Base-by-base conservation (phyloP, 2,329 filamentous ascomycete genomes). In the Pseudogymnoascus sp. region DNA sequence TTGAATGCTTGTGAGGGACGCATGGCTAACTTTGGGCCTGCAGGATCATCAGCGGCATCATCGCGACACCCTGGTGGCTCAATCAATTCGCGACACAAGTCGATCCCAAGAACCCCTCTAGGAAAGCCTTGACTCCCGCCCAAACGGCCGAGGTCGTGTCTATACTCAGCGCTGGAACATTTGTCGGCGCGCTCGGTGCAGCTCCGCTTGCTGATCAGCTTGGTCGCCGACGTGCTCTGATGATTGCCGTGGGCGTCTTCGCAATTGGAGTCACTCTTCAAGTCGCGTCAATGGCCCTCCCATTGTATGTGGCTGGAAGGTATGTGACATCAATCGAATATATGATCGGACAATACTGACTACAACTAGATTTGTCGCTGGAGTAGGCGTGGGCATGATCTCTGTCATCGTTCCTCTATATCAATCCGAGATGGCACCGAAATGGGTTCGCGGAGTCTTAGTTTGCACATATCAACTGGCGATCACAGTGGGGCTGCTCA, bases 91-190 rank as follows among this genome's bases (percentile, higher is more conserved):
- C 36, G 21, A 83, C 82, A 60, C 80, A 79, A 66, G 66, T 67
- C 61, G 75, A 78, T 49, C 62, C 64, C 61, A 68, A 72, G 7
- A 69, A 77, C 60, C 25, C 69, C 38, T 70, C 73, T 6, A 65
- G 72, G 2, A 69, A 72, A 18, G 59, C 18, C 34, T 23, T 60
- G 59, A 81, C 78, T 53, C 80, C 88, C 14, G 76, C 78, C 25
- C 80, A 93, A 73, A 84, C 87, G 53, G 88, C 90, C 21, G 79
- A 89, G 66, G 88, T 93, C 64, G 90, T 95, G 60, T 88, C 90
- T 14, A 93, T 96, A 67, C 81, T 96, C 46, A 93, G 90, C 65
- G 88, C 87, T 42, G 91, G 91, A 59, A 95, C 90, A 34, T 87
- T 90, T 68, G 77, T 91, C 62, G 91, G 91, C 42, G 82, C 91